phyloP scores from a whole-genome alignment of 441 rosid genomes.

The Lepidium campestre region DNA sequence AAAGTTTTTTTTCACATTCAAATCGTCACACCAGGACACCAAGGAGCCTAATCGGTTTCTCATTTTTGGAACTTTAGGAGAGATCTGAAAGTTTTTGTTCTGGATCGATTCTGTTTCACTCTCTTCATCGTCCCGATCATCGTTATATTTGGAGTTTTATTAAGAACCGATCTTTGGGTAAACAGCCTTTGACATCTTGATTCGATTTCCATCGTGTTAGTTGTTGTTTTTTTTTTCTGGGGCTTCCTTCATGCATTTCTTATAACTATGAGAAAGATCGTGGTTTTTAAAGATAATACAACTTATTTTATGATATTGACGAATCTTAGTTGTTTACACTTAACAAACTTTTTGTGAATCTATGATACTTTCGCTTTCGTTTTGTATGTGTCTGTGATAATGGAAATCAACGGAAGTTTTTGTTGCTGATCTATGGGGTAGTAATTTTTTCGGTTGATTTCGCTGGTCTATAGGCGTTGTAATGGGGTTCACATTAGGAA shows the following conservation, averaged over 20 bases:
- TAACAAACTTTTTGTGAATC: not conserved
- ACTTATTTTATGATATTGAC: not conserved
- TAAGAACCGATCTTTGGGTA: conserved; percentile 10
- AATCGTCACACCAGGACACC: not conserved
- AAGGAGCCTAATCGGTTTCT: conserved; percentile 5
- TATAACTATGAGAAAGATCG: conserved; percentile 8
- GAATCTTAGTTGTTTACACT: not conserved
- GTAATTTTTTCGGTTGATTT: not conserved
- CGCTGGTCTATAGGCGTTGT: not conserved
- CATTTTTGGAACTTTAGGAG: conserved; percentile 1
- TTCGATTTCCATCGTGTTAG: conserved; percentile 1
- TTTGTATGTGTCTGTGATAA: conserved; percentile 1
- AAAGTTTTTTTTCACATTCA: conserved; percentile 11
- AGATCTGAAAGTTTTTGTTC: conserved; percentile 23
- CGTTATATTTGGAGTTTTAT: not conserved
- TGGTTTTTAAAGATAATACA: conserved; percentile 1
- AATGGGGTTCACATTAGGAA: not conserved
- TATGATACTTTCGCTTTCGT: not conserved
- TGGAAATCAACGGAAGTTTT: not conserved
- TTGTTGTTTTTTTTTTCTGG: conserved; percentile 2
- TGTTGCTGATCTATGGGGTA: not conserved
- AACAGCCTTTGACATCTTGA: not conserved
- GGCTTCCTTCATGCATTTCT: not conserved
- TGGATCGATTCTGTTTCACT: conserved; percentile 15
- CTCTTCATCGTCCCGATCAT: conserved; percentile 23